phyloP scores from a whole-genome alignment of 768 basidiomycete species.

The Serendipita vermifera region DNA sequence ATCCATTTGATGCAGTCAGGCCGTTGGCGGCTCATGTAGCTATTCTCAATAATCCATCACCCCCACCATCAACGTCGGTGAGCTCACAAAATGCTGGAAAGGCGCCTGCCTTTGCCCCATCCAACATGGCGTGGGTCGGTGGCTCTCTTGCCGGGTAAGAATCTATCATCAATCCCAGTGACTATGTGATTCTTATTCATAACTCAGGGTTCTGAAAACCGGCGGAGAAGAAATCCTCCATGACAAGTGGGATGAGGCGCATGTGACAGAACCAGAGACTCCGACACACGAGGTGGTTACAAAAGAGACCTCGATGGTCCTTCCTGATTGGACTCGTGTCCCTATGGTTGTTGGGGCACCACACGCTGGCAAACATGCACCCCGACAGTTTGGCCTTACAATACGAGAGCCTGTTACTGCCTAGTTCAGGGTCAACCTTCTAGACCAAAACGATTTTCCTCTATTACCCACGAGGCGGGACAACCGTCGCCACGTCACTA shows the following conservation, averaged over 20 bases:
- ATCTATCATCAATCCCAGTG: not conserved
- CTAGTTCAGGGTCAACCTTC: too few species aligned
- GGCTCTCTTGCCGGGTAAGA: slow-evolving; percentile 83
- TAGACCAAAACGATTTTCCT: too few species aligned
- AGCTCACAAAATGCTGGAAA: slow-evolving; percentile 58
- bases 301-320: slow-evolving; percentile 33
- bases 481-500: not conserved
- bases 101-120: slow-evolving; percentile 78
- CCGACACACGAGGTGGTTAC: slow-evolving; percentile 9
- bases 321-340: slow-evolving; percentile 74
- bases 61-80: slow-evolving; percentile 36
- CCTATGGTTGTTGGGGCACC: slow-evolving; percentile 54
- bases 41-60: slow-evolving; percentile 74
- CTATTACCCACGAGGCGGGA: not conserved
- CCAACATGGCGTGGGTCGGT: slow-evolving; percentile 80
- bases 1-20: slow-evolving; percentile 63
- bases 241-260: slow-evolving; percentile 74
- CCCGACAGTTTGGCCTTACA: not conserved
- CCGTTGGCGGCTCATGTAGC: slow-evolving; percentile 60
- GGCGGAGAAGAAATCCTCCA: slow-evolving; percentile 70
- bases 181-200: not conserved
- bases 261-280: slow-evolving; percentile 16
- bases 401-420: not conserved
- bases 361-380: not conserved
- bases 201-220: slow-evolving; percentile 63